Base-by-base conservation (phyloP, 2,329 filamentous ascomycete genomes). In the Ophiostoma fasciatum region DNA sequence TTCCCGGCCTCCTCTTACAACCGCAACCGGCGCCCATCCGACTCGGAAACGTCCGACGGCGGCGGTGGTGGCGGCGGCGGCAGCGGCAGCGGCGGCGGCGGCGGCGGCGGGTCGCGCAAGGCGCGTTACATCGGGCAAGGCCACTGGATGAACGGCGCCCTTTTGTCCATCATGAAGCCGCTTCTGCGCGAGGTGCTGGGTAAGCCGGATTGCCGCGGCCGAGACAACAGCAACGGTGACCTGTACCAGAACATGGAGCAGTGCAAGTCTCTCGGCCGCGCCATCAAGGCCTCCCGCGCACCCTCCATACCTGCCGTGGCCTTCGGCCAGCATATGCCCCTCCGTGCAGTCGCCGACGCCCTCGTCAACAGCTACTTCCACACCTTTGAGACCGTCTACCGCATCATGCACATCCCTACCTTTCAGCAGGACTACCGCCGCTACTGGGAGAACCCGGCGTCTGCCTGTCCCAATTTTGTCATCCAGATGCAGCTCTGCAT, bases 371-470 rank as follows among this genome's bases (percentile, higher is more conserved):
- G 56, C 21, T 75, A 75, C 52, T 52, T 78, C 14, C 56, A 67
- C 32, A 66, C 65, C 1, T 62, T 70, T 28, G 71, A 77, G 45
- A 64, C 66, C 1, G 63, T 68, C 13, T 62, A 69, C 42, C 54
- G 74, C 3, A 59, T 78, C 18, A 39, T 78, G 8, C 67, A 78
- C 47, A 49, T 69, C 1, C 71, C 72, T 0, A 65, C 63, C 0
- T 77, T 78, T 42, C 55, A 59, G 30, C 55, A 56, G 10, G 65
- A 72, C 22, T 78, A 75, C 44, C 56, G 59, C 9, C 46, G 49
- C 3, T 67, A 64, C 48, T 71, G 64, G 65, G 51, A 58, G 22
- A 56, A 59, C 13, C 58, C 60, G 0, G 45, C 51, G 15, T 51
- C 52, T 0, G 53, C 58, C 2, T 62, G 57, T 21, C 47, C 54